A percentile compares a stretch with the other conserved stretches of the same genome.
Evolutionary conservation across 257 asterid genomes (phyloP).

Genomic region (Capsicum chinense): DNA sequence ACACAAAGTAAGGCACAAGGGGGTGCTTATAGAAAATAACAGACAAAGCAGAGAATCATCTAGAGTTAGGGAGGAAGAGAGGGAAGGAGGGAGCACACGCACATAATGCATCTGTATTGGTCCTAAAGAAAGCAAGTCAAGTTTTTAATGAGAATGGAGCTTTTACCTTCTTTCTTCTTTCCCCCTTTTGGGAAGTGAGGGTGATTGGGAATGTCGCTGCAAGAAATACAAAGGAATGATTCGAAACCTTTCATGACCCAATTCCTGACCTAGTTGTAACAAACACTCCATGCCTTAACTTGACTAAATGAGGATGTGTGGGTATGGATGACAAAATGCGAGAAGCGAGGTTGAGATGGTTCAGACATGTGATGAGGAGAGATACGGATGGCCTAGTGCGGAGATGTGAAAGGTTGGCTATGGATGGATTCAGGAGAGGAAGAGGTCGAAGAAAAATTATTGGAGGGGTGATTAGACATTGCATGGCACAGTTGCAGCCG

Average conservation of each 20-base stretch:
- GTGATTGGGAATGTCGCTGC: neutral
- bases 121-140: slow-evolving; percentile 15
- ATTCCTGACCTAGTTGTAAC: neutral
- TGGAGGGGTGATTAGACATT: no score
- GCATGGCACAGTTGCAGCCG: no score
- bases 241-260: neutral
- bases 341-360: no score
- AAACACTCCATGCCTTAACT: neutral
- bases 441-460: no score
- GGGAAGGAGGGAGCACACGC: neutral
- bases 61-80: neutral
- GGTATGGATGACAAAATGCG: no score
- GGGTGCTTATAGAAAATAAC: neutral
- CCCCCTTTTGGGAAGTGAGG: neutral
- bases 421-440: no score
- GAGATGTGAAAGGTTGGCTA: no score
- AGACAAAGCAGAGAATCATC: neutral
- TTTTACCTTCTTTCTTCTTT: neutral
- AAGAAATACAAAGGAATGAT: neutral
- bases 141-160: neutral
- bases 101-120: slow-evolving; percentile 6
- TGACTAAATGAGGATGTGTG: no score
- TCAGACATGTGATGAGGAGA: no score
- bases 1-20: slow-evolving; percentile 24
- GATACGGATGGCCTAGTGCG: no score